phyloP scores from a whole-genome alignment of 768 basidiomycete genomes.

The Leccinum subtestaceum region DNA sequence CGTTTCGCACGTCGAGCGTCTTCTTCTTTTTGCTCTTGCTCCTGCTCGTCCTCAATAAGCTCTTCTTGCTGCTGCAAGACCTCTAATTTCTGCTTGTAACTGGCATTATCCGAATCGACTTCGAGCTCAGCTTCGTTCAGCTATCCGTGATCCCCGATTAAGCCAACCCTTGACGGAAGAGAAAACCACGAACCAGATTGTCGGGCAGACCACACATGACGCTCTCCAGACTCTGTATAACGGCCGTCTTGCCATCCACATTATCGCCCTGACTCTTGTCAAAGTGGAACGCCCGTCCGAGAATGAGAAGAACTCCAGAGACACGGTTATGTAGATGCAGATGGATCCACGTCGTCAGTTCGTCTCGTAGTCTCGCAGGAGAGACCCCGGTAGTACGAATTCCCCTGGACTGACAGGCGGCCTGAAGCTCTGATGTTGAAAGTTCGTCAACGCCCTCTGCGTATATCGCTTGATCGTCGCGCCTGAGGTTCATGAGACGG shows the following conservation, averaged over 20 bases:
- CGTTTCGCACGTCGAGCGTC: constrained; percentile 83
- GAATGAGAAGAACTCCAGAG: constrained; percentile 88
- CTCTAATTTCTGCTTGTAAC: constrained; percentile 97
- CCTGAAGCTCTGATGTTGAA: constrained; percentile 87
- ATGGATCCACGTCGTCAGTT: constrained; percentile 89
- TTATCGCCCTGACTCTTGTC: constrained; percentile 70
- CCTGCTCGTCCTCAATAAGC: constrained; percentile 98
- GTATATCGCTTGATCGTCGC: constrained; percentile 92
- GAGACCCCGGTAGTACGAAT: constrained; percentile 87
- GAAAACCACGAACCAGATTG: constrained; percentile 67
- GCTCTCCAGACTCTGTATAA: constrained; percentile 80
- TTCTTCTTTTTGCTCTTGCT: constrained; percentile 95
- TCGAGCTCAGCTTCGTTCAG: constrained; percentile 96
- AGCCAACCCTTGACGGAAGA: background rate
- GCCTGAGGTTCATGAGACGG: constrained; percentile 75
- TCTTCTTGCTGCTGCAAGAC: constrained; percentile 98
- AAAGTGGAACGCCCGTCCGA: constrained; percentile 95
- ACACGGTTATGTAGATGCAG: constrained; percentile 88
- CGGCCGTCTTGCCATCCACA: constrained; percentile 78
- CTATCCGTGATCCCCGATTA: constrained; percentile 37
- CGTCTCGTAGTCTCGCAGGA: constrained; percentile 84
- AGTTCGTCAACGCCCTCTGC: constrained; percentile 87
- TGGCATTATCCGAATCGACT: constrained; percentile 90
- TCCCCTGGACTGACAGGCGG: constrained; percentile 91
- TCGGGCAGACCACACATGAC: constrained; percentile 93